phyloP scores from a whole-genome alignment of 2,329 filamentous ascomycete genomes.

The Aspergillus sp. region DNA sequence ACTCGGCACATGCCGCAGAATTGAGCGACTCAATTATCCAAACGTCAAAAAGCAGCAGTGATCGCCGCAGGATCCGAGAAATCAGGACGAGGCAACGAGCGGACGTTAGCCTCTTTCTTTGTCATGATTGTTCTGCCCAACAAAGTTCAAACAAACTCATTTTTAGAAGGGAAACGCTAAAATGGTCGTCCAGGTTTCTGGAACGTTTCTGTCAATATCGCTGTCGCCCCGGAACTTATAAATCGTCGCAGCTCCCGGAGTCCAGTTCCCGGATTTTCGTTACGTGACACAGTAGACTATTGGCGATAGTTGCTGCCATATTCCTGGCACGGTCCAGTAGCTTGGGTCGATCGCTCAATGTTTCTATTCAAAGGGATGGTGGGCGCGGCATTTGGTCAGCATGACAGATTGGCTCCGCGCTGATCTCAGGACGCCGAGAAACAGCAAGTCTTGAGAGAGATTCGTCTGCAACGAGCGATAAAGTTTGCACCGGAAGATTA shows the following conservation, averaged over 20 bases:
- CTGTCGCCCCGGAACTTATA: neutral
- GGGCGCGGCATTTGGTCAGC: no score
- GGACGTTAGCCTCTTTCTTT: neutral
- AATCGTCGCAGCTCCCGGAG: neutral
- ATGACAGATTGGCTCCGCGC: no score
- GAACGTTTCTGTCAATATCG: neutral
- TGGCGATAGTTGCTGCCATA: neutral
- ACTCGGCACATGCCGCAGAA: neutral
- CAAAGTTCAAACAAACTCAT: neutral
- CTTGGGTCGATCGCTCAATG: neutral
- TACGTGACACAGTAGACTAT: neutral
- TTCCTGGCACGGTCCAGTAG: neutral
- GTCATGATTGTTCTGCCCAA: neutral
- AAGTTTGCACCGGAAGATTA: neutral
- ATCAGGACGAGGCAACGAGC: neutral
- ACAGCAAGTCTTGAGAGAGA: neutral
- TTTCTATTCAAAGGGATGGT: no score
- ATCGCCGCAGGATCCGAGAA: neutral
- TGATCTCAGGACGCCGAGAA: neutral
- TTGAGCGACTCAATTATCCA: neutral
- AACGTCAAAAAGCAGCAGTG: neutral
- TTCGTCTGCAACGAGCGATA: neutral
- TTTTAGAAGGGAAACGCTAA: neutral
- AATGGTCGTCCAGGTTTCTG: neutral
- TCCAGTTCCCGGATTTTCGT: neutral